These are phyloP conservation scores for Ganoderma lucidum DNA, from an alignment of 1,284 basidiomycete species.

Conservation along the genomic window DNA sequence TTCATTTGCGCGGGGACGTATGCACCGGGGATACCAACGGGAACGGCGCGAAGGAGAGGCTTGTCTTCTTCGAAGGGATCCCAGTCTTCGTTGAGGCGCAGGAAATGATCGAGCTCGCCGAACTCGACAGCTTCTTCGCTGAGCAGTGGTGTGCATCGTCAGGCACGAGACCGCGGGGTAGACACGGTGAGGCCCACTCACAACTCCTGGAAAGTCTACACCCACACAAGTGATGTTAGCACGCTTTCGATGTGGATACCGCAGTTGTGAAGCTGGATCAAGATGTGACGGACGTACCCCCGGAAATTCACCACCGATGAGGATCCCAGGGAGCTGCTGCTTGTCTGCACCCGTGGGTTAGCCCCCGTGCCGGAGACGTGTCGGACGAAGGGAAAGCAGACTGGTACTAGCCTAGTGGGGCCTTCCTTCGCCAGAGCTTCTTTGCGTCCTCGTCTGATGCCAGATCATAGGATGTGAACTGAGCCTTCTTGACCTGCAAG, in stretches of 20 bases:
- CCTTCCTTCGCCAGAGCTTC: constrained; percentile 80
- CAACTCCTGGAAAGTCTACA: constrained; percentile 65
- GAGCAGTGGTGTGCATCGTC: constrained; percentile 12
- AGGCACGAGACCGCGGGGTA: neutral
- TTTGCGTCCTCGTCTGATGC: constrained; percentile 85
- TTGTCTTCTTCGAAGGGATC: constrained; percentile 57
- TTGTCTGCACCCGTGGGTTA: constrained; percentile 57
- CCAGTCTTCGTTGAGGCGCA: constrained; percentile 75
- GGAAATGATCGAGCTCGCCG: constrained; percentile 71
- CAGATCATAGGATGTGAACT: constrained; percentile 81
- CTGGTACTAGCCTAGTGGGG: constrained; percentile 61
- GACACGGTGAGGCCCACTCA: constrained; percentile 33
- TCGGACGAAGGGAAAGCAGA: constrained; percentile 8
- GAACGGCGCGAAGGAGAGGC: constrained; percentile 57
- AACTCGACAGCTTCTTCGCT: constrained; percentile 86
- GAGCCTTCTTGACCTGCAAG: constrained; percentile 83
- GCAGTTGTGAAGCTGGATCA: neutral
- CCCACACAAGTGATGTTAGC: neutral
- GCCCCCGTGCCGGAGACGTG: neutral
- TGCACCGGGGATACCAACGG: constrained; percentile 82
- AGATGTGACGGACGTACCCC: constrained; percentile 50
- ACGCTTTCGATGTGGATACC: neutral
- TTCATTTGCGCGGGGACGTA: constrained; percentile 77
- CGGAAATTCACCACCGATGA: constrained; percentile 73
- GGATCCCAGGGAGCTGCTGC: constrained; percentile 81